These are phyloP conservation scores for Beauveria rudraprayagi DNA, from an alignment of 2,329 filamentous ascomycete genomes.

Conservation along the genomic window DNA sequence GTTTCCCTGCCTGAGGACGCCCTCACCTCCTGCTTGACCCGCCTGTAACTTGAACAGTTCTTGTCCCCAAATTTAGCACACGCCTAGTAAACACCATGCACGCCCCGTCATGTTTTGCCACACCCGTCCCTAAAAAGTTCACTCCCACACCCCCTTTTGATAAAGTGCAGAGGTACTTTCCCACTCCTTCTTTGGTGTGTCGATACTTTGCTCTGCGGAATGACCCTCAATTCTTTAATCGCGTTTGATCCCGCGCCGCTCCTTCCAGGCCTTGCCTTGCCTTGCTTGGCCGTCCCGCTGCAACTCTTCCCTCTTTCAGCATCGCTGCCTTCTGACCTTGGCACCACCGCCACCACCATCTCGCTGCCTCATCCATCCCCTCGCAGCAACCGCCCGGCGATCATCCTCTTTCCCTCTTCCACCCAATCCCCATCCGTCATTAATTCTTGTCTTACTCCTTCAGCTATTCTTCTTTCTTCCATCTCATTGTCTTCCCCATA, in stretches of 20 bases:
- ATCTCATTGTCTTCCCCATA: not conserved
- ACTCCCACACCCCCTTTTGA: not conserved
- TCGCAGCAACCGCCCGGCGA: not conserved
- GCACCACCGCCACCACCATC: not conserved
- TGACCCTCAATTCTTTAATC: constrained; percentile 3
- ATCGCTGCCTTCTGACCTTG: constrained; percentile 3
- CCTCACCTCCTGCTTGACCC: not conserved
- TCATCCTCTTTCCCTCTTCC: not conserved
- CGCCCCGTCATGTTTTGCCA: no score
- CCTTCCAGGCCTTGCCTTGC: not conserved
- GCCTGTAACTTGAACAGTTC: not conserved
- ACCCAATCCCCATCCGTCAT: not conserved
- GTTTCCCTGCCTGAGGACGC: no score
- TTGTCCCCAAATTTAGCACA: not conserved
- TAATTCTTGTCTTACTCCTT: not conserved
- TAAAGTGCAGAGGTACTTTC: no score
- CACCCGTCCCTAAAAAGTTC: no score
- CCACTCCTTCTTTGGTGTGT: no score
- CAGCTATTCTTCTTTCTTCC: not conserved
- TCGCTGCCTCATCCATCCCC: not conserved
- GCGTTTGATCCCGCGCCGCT: constrained; percentile 1
- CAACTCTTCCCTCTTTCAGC: constrained; percentile 9
- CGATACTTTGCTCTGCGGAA: not conserved
- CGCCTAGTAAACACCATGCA: not conserved
- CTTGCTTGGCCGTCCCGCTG: not conserved